Evolutionary conservation across 257 asterid species (phyloP), one percentile per base, ranked within the genome.

Genomic region (Echium plantagineum): DNA sequence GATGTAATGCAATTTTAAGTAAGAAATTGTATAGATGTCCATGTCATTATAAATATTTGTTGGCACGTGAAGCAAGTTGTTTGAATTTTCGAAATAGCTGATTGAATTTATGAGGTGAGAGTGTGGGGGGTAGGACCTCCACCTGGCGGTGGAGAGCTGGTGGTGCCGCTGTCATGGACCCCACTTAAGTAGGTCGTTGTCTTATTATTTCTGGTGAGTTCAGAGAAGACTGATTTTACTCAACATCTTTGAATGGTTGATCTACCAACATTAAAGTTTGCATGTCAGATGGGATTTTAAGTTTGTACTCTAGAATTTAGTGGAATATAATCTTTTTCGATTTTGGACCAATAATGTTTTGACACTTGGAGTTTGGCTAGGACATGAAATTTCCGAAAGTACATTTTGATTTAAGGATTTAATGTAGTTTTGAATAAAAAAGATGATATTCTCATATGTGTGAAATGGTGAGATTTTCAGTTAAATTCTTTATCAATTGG

Each of bases 71-170:
- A 42, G 49, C 49, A 9, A 42, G 47, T 47, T 24, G n/a, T 30
- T 21, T 51, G 10, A 31, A 24, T 60, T 58, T 57, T 21, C 42
- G 30, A 21, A 52, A 21, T 52, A n/a, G 51, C 46, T 18, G 22
- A 13, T 58, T 51, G 35, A 35, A 59, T 38, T 66, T 21, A 30
- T 69, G 66, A 24, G 65, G 63, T 52, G 76, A 28, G 67, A 24
- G 24, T 73, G 52, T 63, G 57, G 69, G n/a, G 51, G 71, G 26
- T 71, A 80, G 72, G 55, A 7, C 83, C 74, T 55, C 71, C 56
- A 63, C 69, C 83, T 73, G 82, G 30, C 57, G 55, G 66, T 42
- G 58, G 62, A 42, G 49, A 38, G 76, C 66, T 73, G 75, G 75
- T 64, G 73, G 57, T 30, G 57, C 65, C 52, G 64, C 62, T 24